phyloP scores from a whole-genome alignment of 73 alveolate species.

The Blepharisma japonicum region DNA sequence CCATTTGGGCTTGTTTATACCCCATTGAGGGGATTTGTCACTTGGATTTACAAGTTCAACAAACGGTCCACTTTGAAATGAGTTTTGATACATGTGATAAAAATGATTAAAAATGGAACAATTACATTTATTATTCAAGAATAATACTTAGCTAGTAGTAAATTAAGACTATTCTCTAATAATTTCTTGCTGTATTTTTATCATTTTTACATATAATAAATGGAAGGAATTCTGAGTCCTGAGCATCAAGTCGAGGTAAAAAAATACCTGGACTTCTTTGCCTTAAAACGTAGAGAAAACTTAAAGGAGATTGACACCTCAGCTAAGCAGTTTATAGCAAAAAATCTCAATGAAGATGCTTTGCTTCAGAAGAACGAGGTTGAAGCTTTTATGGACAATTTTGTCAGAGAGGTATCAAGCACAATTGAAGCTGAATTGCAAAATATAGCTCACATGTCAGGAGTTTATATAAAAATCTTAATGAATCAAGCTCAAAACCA shows the following conservation, averaged over 20 bases:
- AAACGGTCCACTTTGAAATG: not conserved
- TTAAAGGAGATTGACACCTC: constrained; percentile 14
- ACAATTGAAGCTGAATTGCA: constrained; percentile 17
- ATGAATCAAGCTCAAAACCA: constrained; percentile 4
- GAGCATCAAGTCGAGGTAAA: not conserved
- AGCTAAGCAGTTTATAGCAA: not conserved
- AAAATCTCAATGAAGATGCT: not conserved
- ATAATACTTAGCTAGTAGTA: no score
- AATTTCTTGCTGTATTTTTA: no score
- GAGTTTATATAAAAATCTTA: constrained; percentile 24
- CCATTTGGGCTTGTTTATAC: not conserved
- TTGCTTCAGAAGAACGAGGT: not conserved
- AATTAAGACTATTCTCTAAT: no score
- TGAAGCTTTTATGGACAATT: not conserved
- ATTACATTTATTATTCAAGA: no score
- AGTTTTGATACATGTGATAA: not conserved
- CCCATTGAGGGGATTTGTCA: not conserved
- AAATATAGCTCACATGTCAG: constrained; percentile 21
- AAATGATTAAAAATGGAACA: no score
- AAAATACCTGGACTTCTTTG: not conserved
- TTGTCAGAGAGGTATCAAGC: not conserved
- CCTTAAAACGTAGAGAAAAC: constrained; percentile 6
- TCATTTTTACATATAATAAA: not conserved
- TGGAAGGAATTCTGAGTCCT: constrained; percentile 12
- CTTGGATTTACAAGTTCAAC: not conserved